Evolutionary conservation across 176 grass and related monocot genomes (phyloP).

Genomic region (Saccharum spontaneum): DNA sequence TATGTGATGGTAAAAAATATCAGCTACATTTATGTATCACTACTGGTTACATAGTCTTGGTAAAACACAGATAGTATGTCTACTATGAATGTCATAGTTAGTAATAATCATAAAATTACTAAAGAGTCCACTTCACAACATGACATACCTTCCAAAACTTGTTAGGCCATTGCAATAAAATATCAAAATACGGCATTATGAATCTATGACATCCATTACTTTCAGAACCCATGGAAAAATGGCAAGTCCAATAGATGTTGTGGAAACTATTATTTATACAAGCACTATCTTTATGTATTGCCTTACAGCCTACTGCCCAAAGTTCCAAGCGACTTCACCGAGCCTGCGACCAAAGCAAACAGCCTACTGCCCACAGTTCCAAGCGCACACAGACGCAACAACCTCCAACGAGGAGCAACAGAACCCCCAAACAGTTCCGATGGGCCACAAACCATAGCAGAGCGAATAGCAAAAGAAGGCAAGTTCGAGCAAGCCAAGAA

Average conservation of each 20-base stretch:
- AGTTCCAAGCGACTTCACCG: no score
- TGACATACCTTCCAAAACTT: not conserved
- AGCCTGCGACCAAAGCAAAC: no score
- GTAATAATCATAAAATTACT: not conserved
- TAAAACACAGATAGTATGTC: not conserved
- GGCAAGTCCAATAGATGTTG: not conserved
- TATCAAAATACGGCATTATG: not conserved
- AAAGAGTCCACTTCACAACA: not conserved
- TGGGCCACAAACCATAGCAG: no score
- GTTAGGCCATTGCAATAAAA: not conserved
- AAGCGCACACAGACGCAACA: no score
- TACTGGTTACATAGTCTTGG: not conserved
- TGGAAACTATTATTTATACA: not conserved
- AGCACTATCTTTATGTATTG: not conserved
- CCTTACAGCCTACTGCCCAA: no score
- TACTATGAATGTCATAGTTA: not conserved
- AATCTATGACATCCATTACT: conserved; percentile 1
- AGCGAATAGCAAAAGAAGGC: no score
- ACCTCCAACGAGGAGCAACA: no score
- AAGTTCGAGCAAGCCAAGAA: no score
- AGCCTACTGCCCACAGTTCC: no score
- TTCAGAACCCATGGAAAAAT: not conserved
- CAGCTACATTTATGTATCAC: not conserved
- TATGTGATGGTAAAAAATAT: not conserved
- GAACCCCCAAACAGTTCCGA: no score